These are phyloP conservation scores for Aquilaria agallochum DNA, from an alignment of 441 rosid genomes.

Conservation along the genomic window DNA sequence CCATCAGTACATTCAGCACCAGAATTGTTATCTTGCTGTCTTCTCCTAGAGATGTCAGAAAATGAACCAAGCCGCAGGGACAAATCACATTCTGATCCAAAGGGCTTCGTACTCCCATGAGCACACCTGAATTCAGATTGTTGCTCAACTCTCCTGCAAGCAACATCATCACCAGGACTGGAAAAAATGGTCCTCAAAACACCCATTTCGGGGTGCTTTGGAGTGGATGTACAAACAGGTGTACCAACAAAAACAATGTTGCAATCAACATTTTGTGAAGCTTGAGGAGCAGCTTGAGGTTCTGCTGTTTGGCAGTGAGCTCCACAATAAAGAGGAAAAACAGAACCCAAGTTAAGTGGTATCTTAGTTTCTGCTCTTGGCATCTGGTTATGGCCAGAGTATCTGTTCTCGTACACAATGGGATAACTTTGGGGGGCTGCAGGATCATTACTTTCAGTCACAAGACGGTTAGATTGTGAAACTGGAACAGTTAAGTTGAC, in stretches of 20 bases:
- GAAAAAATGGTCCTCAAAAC: conserved; percentile 15
- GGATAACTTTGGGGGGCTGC: conserved; percentile 36
- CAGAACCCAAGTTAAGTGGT: conserved; percentile 25
- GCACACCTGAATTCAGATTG: conserved; percentile 22
- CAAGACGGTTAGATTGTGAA: conserved; percentile 25
- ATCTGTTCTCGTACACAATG: conserved; percentile 29
- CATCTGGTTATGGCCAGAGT: conserved; percentile 26
- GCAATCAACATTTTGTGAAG: conserved; percentile 17
- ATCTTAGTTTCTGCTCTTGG: conserved; percentile 30
- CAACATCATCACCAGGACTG: conserved; percentile 20
- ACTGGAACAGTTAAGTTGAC: conserved; percentile 20
- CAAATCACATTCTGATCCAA: conserved; percentile 58
- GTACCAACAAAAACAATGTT: conserved; percentile 28
- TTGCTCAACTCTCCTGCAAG: conserved; percentile 19
- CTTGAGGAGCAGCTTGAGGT: conserved; percentile 18
- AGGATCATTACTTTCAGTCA: conserved; percentile 21
- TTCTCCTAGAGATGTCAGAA: conserved; percentile 34
- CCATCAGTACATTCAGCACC: conserved; percentile 40
- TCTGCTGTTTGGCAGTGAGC: conserved; percentile 19
- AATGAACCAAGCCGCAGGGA: conserved; percentile 73
- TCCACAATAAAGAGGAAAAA: conserved; percentile 45
- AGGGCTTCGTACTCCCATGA: conserved; percentile 24
- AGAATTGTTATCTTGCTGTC: conserved; percentile 24
- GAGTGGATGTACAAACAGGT: conserved; percentile 27
- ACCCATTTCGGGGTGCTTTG: conserved; percentile 13